Base-by-base conservation (phyloP, 1,284 basidiomycete genomes). In the Phenoliferia sp. region DNA sequence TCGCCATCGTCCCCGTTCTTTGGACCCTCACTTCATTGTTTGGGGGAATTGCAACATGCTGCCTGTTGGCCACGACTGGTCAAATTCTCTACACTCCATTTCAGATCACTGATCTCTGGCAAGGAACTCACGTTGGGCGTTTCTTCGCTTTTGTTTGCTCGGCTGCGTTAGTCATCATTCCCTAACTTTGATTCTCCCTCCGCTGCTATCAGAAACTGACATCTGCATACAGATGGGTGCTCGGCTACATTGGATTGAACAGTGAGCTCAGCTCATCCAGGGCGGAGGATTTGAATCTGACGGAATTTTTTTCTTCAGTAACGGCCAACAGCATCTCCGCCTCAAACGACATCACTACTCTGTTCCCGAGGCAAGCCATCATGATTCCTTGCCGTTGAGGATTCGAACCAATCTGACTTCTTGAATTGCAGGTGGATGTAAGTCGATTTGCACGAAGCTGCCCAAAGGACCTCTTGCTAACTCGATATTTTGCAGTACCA, bases 1-100 rank as follows among this genome's bases (percentile, higher is more conserved):
- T 90, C 12, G 71, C 84, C 64, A 84, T 89, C 73, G 88, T 91
- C 69, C 89, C 89, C 1, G 75, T 84, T 22, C 82, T 85, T 4
- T 90, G 90, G 79, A 89, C 88, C 0, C 77, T 84, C 36, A 77
- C 81, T 59, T 80, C 81, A 9, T 83, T 86, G 75, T 80, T 84
- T 64, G 82, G 89, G 17, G 85, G 86, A 17, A 87, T 89, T 56
- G 87, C 87, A 1, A 31, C 58, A n/a, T 39, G 56, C 50, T 50
- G 44, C 58, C 26, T 31, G 3, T 22, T 55, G 17, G 64, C 50
- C 7, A 36, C 88, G 4, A 89, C 89, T 74, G 87, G 85, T 34
- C 78, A 83, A 62, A 79, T 83, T 31, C 66, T 73, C 3, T 78
- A 68, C 66, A 73, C 75, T 66, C 77, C 77, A 0, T 79, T 79